phyloP scores from a whole-genome alignment of 179 eudicot genomes.

The Gypsophila paniculata region DNA sequence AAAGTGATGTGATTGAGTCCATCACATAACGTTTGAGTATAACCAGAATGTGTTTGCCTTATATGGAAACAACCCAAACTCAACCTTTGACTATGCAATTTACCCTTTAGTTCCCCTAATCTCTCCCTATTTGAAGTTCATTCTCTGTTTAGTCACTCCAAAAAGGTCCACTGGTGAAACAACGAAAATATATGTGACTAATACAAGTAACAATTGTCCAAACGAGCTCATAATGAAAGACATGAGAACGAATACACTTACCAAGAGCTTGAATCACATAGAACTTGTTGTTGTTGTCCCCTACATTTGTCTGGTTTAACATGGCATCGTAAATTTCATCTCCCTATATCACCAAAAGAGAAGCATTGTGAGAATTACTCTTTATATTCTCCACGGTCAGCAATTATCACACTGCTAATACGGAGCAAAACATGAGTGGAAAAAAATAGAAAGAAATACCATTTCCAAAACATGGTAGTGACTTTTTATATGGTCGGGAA shows the following conservation, averaged over 20 bases:
- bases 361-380: not conserved
- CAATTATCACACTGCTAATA: not conserved
- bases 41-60: not conserved
- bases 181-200: not conserved
- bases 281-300: constrained; percentile 91
- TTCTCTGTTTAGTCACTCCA: not conserved
- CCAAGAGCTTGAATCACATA: constrained; percentile 84
- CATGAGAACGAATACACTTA: constrained; percentile 23
- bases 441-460: constrained; percentile 30
- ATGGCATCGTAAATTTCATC: constrained; percentile 90
- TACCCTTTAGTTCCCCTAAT: not conserved
- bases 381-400: not conserved
- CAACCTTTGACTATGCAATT: not conserved
- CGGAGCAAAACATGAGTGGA: not conserved
- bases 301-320: constrained; percentile 96
- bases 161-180: not conserved
- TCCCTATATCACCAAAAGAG: constrained; percentile 42
- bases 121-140: not conserved
- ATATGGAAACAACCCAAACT: not conserved
- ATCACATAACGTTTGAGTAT: not conserved
- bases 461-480: constrained; percentile 76
- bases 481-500: constrained; percentile 66
- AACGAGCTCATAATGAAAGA: not conserved
- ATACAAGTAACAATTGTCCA: constrained; percentile 7
- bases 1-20: not conserved